phyloP scores from a whole-genome alignment of 306 rosid genomes.

The Neltuma alba region DNA sequence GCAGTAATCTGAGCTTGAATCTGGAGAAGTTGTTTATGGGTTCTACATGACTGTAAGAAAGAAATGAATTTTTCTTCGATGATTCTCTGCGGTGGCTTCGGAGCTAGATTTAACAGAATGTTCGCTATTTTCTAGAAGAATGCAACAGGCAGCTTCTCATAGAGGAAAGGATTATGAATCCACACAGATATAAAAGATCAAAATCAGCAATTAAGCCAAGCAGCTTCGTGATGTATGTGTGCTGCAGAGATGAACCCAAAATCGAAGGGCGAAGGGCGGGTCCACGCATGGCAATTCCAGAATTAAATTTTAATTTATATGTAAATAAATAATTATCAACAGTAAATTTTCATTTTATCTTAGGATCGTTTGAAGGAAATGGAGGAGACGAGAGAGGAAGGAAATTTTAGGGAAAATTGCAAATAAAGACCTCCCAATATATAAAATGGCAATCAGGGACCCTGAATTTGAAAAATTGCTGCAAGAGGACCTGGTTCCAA shows the following conservation, averaged over 20 bases:
- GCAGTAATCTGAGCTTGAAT: conserved; percentile 56
- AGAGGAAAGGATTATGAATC: background rate
- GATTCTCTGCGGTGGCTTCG: conserved; percentile 44
- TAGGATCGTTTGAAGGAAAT: too few relatives aligned
- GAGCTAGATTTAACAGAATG: conserved; percentile 26
- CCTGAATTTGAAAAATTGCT: too few relatives aligned
- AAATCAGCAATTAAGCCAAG: background rate
- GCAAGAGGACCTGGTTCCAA: too few relatives aligned
- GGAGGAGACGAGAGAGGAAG: too few relatives aligned
- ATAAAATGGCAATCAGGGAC: too few relatives aligned
- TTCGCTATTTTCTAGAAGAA: conserved; percentile 38
- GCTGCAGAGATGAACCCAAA: background rate
- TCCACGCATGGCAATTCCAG: too few relatives aligned
- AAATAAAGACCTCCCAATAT: too few relatives aligned
- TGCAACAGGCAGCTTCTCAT: background rate
- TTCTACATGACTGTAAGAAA: conserved; percentile 70
- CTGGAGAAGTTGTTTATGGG: conserved; percentile 46
- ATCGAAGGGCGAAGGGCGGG: too few relatives aligned
- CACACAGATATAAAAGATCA: background rate
- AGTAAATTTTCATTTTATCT: too few relatives aligned
- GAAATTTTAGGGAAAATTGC: too few relatives aligned
- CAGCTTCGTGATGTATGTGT: background rate
- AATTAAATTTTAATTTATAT: too few relatives aligned
- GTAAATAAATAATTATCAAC: too few relatives aligned
- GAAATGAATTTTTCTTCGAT: conserved; percentile 63